Base-by-base conservation (phyloP, 1,139 yeast species). In the Pichiaceae sp. region DNA sequence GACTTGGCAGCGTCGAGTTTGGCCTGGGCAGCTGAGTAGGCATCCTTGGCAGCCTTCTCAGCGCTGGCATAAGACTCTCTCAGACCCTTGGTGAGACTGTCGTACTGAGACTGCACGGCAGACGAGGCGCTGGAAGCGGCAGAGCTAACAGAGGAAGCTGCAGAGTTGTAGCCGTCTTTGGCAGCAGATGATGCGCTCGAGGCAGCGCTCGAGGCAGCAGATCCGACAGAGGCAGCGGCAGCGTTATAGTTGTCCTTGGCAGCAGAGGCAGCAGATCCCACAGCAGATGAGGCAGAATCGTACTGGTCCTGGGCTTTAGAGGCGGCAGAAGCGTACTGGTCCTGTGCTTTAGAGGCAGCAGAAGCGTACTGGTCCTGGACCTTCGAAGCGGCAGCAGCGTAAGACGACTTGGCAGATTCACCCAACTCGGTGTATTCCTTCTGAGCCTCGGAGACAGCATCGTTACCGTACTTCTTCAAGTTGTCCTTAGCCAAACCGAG, bases 401-500 rank as follows among this genome's bases (percentile, higher is more conserved):
- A 25, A 7, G 8, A 7, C 17, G 23, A 7, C 16, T 30, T 30
- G 7, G 24, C 14, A 17, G 7, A 7, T 6, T 19, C 24, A 8
- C 20, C 19, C 24, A 23, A 14, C 4, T 7, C 11, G 7, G 12
- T 5, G 23, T 16, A 36, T 12, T 32, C 27, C 14, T 18, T 15
- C 17, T 38, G 34, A 1, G 40, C 43, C 17, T 36, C 35, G n/a
- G 27, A 30, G 9, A 34, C 17, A 4, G 33, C 93, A 34, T 72
- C 76, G 53, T 95, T 72, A 55, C 83, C 91, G 14, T 77, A 77
- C 46, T 77, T 75, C 47, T 85, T 95, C 42, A 87, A 66, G 37
- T 85, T 93, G 38, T 75, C 73, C 49, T 73, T 73, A 3, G 95
- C 93, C 47, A 73, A 75, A 53, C 86, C 96, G 44, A 87, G 66